Conservation (phyloP, 805 yeast species). For the Vanderwaltozyma yarrowii region DNA sequence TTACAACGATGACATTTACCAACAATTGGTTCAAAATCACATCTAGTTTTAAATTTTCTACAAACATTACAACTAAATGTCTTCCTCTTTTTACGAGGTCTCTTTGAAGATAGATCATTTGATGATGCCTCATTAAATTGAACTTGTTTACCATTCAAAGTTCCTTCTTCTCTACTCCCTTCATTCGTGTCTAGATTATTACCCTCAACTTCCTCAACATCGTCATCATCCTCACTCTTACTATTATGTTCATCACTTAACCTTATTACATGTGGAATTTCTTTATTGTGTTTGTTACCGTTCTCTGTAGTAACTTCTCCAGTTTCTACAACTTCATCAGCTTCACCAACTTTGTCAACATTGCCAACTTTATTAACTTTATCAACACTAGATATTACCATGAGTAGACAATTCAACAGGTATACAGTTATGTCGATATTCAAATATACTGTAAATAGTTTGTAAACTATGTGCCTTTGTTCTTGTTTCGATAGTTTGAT, state of each 20-base stretch:
- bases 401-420: too few relatives aligned
- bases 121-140: too few relatives aligned
- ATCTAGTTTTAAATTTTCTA: constrained; percentile 46
- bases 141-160: too few relatives aligned
- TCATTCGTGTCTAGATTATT: neutral
- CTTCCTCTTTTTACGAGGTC: constrained; percentile 30
- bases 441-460: too few relatives aligned
- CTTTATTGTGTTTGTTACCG: neutral
- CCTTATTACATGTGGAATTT: neutral
- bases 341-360: neutral
- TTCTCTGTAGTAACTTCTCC: neutral
- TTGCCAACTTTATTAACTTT: too few relatives aligned
- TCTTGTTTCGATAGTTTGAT: too few relatives aligned
- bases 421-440: too few relatives aligned
- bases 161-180: too few relatives aligned
- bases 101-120: constrained; percentile 3
- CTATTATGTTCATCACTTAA: neutral
- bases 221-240: too few relatives aligned
- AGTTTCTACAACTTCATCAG: neutral
- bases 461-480: too few relatives aligned
- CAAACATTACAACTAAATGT: constrained; percentile 42
- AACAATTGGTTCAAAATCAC: constrained; percentile 37
- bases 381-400: too few relatives aligned
- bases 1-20: constrained; percentile 45
- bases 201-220: neutral